Evolutionary conservation across 768 basidiomycete genomes (phyloP).

Genomic region (Rhizopogon rudus): DNA sequence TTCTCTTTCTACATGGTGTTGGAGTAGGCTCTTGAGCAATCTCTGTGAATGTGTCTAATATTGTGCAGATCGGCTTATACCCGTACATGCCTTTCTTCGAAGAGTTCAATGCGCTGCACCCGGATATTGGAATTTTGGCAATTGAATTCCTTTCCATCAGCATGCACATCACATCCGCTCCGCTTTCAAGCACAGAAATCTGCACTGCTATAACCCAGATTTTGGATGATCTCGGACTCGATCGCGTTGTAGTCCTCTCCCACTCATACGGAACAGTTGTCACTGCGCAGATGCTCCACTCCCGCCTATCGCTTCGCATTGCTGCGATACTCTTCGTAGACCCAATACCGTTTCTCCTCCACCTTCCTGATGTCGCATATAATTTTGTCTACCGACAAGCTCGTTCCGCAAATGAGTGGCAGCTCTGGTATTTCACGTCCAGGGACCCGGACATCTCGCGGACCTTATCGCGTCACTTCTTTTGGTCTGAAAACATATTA

Average conservation of each 20-base stretch:
- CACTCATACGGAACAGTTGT: conserved; percentile 65
- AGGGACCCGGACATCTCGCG: conserved; percentile 60
- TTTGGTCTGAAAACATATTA: conserved; percentile 58
- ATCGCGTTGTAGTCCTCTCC: conserved; percentile 38
- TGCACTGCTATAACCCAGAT: conserved; percentile 39
- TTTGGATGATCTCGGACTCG: conserved; percentile 37
- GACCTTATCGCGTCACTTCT: conserved; percentile 55
- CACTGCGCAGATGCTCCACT: conserved; percentile 48
- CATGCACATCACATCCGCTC: conserved; percentile 53
- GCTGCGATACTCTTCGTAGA: conserved; percentile 49
- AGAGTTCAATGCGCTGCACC: conserved; percentile 37
- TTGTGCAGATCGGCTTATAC: conserved; percentile 51
- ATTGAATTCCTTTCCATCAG: conserved; percentile 57
- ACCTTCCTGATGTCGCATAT: conserved; percentile 55
- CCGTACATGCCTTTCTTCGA: conserved; percentile 50
- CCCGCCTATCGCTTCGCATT: conserved; percentile 30
- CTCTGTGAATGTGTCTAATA: conserved; percentile 1
- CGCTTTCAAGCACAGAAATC: conserved; percentile 37
- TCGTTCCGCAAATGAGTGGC: conserved; percentile 53
- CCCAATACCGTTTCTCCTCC: conserved; percentile 61
- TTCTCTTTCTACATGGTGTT: conserved; percentile 69
- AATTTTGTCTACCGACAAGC: conserved; percentile 63
- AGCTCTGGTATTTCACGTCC: conserved; percentile 64
- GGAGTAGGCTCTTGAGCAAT: conserved; percentile 36
- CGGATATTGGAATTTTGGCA: conserved; percentile 53